Evolutionary conservation across 1,139 yeast genomes (phyloP).

Genomic region (Pneumocystis sp.): DNA sequence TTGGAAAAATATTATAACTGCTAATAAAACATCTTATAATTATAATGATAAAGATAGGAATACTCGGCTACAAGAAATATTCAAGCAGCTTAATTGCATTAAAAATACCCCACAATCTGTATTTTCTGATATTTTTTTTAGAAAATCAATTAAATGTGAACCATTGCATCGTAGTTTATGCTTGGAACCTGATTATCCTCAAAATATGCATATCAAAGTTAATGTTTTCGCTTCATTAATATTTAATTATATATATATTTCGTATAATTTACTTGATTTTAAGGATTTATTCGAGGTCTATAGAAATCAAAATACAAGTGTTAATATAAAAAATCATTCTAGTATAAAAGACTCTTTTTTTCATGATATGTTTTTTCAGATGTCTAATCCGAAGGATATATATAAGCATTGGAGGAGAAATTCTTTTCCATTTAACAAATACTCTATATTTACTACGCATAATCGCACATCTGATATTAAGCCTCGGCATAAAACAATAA

Average conservation of each 20-base stretch:
- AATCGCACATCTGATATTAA: neutral
- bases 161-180: slow-evolving; percentile 33
- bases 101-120: neutral
- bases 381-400: neutral
- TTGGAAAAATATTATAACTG: neutral
- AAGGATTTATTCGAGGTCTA: slow-evolving; percentile 12
- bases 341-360: neutral
- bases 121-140: slow-evolving; percentile 19
- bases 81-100: slow-evolving; percentile 5
- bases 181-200: slow-evolving; percentile 28
- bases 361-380: neutral
- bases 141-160: slow-evolving; percentile 32
- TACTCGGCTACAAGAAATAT: slow-evolving; percentile 2
- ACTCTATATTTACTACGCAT: neutral
- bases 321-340: neutral
- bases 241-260: slow-evolving; percentile 42
- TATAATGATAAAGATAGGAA: neutral
- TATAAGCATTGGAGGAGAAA: neutral
- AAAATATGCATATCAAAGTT: slow-evolving; percentile 35
- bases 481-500: neutral
- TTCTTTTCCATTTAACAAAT: neutral
- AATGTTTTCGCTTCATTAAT: slow-evolving; percentile 49
- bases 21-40: neutral
- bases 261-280: slow-evolving; percentile 28
- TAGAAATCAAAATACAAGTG: neutral